Evolutionary conservation across 2,329 filamentous ascomycete species (phyloP), one percentile per base, ranked within the genome.

Genomic region (Claviceps sp.): DNA sequence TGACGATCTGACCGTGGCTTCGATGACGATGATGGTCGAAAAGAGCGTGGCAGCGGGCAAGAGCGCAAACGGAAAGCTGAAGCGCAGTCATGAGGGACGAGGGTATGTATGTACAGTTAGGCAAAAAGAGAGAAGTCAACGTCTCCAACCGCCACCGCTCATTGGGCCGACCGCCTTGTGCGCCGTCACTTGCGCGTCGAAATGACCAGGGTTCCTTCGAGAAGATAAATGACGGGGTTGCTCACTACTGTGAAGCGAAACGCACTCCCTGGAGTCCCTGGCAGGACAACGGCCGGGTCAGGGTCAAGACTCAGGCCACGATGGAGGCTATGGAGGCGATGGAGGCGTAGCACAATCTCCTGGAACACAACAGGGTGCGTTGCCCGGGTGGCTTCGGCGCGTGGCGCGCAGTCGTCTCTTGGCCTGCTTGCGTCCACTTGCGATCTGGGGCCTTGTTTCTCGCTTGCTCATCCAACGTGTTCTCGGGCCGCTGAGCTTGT

Each of bases 41-140:
- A 63, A 68, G 60, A 64, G 65, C 66, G 59, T 70, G 70, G 61
- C 66, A 71, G 60, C 70, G 68, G 63, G 72, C 69, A 58, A 68
- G 63, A 61, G 70, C 68, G 62, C 73, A 76, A 57, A 74, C 65
- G 62, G 68, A 66, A 53, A 75, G 61, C 55, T 74, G 67, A 61
- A 69, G 70, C 60, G 64, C 66, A 60, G 69, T 73, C 74, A 77
- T 77, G 70, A 61, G 62, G 57, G 56, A 50, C 42, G 44, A 45
- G 26, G 44, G 49, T 51, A 44, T 51, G 49, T 51, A 44, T 51
- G 52, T 47, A 47, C 53, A 52, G 53, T 46, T 59, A 53, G 54
- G 60, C 54, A 57, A 54, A 57, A 53, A 58, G 54, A 56, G 57
- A 55, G 52, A 34, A 34, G 29, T 52, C 45, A 39, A 50, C 47